Percentiles rank a stretch among this genome's conserved stretches.
Evolutionary conservation across 73 alveolate genomes (phyloP).

Genomic region (Symbiodinium pilosum): DNA sequence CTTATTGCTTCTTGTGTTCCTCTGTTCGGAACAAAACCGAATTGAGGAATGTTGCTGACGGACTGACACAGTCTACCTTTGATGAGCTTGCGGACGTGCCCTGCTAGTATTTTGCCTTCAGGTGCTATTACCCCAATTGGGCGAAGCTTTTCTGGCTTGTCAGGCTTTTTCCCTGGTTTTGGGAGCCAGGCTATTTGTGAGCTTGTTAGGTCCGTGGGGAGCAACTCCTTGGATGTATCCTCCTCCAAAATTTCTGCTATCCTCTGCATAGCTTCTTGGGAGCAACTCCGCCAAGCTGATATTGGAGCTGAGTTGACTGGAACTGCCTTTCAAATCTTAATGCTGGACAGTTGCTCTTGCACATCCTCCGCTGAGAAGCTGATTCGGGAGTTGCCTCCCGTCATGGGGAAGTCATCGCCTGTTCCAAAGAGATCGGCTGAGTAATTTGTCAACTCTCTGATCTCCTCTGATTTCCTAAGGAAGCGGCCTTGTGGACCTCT

Average conservation of each 20-base stretch:
- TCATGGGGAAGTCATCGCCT: background rate
- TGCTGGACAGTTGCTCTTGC: background rate
- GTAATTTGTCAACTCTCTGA: too few species aligned
- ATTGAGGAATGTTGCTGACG: background rate
- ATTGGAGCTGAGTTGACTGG: background rate
- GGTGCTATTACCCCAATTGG: background rate
- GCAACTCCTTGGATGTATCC: background rate
- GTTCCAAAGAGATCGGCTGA: background rate
- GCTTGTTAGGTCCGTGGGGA: background rate
- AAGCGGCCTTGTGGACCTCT: background rate
- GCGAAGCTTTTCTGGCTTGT: background rate
- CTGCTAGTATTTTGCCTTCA: background rate
- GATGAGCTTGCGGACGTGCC: background rate
- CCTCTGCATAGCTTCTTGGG: background rate
- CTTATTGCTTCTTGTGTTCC: background rate
- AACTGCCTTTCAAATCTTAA: background rate
- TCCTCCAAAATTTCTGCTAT: background rate
- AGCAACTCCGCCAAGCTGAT: background rate
- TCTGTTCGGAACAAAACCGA: background rate
- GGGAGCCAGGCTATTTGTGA: background rate
- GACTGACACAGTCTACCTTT: background rate
- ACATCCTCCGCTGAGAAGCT: background rate
- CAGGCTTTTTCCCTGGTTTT: background rate
- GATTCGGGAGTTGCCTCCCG: background rate
- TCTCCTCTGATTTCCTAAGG: background rate